Base-by-base conservation (phyloP, 495 filamentous ascomycete species). In the Lophiostoma macrostomum region DNA sequence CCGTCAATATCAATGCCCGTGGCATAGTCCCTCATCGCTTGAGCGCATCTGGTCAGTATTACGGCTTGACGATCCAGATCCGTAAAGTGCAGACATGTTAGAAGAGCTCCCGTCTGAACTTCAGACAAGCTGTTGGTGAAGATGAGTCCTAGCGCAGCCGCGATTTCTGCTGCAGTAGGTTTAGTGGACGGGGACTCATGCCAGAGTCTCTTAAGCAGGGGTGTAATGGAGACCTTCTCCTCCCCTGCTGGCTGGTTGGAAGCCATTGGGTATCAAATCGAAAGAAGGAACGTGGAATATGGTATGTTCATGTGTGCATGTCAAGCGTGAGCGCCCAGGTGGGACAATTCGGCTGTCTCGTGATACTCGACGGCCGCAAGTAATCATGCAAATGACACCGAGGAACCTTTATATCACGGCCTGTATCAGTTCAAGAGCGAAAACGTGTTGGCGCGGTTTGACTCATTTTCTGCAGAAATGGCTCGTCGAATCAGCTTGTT, bases 21-120 rank as follows among this genome's bases (percentile, higher is more conserved):
- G 14, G 88, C 85, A 13, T 85, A 85, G 19, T 81, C 76, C 60
- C 80, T 73, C 84, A 88, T 89, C 23, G 74, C 76, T 32, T 77
- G 69, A 8, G 84, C 84, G 64, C 84, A 88, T 73, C 79, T 80
- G 31, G 86, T 82, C 49, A 95, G 79, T n/a, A 96, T 86, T 59
- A 87, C 84, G 16, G 88, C 78, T 40, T 85, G 74, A 36, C 80
- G 76, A 65, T 95, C 91, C 54, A 82, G 79, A 14, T 82, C 83
- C 1, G 90, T 95, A 60, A 90, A 94, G 66, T 95, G 88, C 19
- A 99, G 73, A 19, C 88, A 82, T 24, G 91, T 95, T 16, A 99
- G 74, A 12, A 99, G 76, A 23, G 88, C 84, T 5, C 84, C 85
- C 3, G 85, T 86, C 59, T 97, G 94, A 5, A 91, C 84, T 22